phyloP scores from a whole-genome alignment of 345 rosid species.

The Aegle marmelos region DNA sequence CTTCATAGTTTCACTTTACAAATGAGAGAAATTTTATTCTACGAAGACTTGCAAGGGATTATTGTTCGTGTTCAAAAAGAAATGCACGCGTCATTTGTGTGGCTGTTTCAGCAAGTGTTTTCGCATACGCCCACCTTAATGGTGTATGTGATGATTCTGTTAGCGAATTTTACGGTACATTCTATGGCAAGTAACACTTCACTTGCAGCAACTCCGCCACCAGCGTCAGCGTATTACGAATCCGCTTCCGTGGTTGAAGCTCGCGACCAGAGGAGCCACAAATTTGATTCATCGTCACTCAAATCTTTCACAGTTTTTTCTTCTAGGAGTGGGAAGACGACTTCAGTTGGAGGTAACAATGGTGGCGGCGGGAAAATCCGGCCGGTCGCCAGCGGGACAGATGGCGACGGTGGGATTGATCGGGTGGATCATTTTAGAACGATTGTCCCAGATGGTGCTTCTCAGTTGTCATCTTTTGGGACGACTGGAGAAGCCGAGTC shows the following conservation, averaged over 20 bases:
- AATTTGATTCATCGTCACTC: slow-evolving; percentile 46
- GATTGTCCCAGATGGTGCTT: slow-evolving; percentile 52
- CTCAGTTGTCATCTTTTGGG: slow-evolving; percentile 56
- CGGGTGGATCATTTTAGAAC: slow-evolving; percentile 41
- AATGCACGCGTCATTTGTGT: slow-evolving; percentile 83
- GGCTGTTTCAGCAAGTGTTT: slow-evolving; percentile 92
- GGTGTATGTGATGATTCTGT: slow-evolving; percentile 85
- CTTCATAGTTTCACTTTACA: slow-evolving; percentile 70
- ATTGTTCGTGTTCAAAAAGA: slow-evolving; percentile 68
- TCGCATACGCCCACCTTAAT: slow-evolving; percentile 89
- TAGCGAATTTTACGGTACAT: slow-evolving; percentile 82
- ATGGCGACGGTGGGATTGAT: slow-evolving; percentile 64
- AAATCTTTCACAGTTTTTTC: slow-evolving; percentile 52
- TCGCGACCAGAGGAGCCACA: slow-evolving; percentile 25
- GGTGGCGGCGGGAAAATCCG: slow-evolving; percentile 76
- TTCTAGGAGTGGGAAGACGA: slow-evolving; percentile 42
- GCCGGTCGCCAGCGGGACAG: slow-evolving; percentile 57
- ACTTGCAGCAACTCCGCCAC: slow-evolving; percentile 39
- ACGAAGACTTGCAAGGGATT: slow-evolving; percentile 70
- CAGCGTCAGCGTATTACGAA: not conserved
- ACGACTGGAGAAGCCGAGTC: slow-evolving; percentile 44
- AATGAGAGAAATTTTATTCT: slow-evolving; percentile 65
- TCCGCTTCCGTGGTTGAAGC: slow-evolving; percentile 22
- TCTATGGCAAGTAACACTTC: slow-evolving; percentile 60
- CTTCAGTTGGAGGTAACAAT: slow-evolving; percentile 51